These are phyloP conservation scores for Fusarium sp. DNA, from an alignment of 2,329 filamentous ascomycete genomes.

Conservation along the genomic window DNA sequence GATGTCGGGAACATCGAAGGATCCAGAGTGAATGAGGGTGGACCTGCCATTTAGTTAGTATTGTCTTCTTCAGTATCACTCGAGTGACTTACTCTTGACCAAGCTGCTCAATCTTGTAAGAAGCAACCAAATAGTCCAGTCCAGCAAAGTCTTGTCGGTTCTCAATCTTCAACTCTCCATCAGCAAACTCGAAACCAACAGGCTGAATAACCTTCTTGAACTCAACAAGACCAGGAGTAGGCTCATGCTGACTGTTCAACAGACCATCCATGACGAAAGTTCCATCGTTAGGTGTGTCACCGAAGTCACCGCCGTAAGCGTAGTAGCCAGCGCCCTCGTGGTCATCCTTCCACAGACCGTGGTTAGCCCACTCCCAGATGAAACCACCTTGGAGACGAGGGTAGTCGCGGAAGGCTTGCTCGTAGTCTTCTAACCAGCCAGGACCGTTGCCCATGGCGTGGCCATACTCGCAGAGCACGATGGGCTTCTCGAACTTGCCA, in stretches of 20 bases:
- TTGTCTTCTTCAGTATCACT: too few species aligned
- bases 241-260: conserved; percentile 63
- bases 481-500: conserved; percentile 64
- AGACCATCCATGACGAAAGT: conserved; percentile 73
- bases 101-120: conserved; percentile 59
- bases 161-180: conserved; percentile 53
- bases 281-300: conserved; percentile 68
- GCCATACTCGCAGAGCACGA: conserved; percentile 68
- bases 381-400: conserved; percentile 73
- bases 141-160: conserved; percentile 64
- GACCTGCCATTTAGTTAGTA: neutral
- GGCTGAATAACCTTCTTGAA: conserved; percentile 69
- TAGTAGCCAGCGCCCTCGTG: conserved; percentile 60
- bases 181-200: conserved; percentile 55
- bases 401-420: conserved; percentile 70
- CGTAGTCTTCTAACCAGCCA: conserved; percentile 75
- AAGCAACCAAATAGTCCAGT: conserved; percentile 56
- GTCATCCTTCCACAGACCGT: conserved; percentile 65
- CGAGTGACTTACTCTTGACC: conserved; percentile 52
- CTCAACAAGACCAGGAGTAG: conserved; percentile 67
- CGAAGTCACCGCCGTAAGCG: conserved; percentile 72
- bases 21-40: conserved; percentile 48
- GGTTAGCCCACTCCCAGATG: conserved; percentile 75
- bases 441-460: conserved; percentile 82
- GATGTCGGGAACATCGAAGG: conserved; percentile 55